Conservation (phyloP, 2,329 filamentous ascomycete genomes). For the Phialophora expanda region DNA sequence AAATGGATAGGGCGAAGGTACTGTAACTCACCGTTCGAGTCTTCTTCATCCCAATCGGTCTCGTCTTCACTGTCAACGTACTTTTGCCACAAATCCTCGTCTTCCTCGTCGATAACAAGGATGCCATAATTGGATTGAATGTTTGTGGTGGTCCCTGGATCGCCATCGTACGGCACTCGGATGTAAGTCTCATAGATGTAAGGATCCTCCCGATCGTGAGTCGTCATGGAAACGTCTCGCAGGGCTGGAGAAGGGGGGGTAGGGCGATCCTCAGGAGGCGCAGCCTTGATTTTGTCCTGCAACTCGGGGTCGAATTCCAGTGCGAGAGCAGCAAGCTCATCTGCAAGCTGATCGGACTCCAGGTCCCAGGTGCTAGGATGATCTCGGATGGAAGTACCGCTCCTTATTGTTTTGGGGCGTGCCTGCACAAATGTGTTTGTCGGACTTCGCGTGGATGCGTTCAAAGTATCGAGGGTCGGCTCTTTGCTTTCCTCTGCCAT, state of each 20-base stretch:
- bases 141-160: conserved; percentile 23
- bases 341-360: conserved; percentile 50
- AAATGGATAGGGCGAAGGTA: neutral
- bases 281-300: conserved; percentile 17
- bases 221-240: conserved; percentile 44
- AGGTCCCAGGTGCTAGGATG: conserved; percentile 50
- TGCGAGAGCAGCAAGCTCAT: conserved; percentile 51
- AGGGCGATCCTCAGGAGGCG: conserved; percentile 9
- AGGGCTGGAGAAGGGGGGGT: neutral
- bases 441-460: conserved; percentile 45
- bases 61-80: conserved; percentile 60
- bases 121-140: conserved; percentile 46
- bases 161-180: conserved; percentile 48
- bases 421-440: conserved; percentile 41
- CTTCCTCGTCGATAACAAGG: conserved; percentile 57
- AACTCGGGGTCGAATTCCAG: conserved; percentile 47
- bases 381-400: conserved; percentile 46
- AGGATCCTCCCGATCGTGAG: conserved; percentile 56
- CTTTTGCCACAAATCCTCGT: conserved; percentile 63
- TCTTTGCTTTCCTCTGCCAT: conserved; percentile 6
- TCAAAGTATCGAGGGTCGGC: conserved; percentile 17
- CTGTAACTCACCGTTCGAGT: conserved; percentile 60
- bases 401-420: conserved; percentile 26
- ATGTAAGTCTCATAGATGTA: conserved; percentile 69
- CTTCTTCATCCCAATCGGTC: conserved; percentile 63